Base-by-base conservation (phyloP, 2,329 filamentous ascomycete species). In the Trichoderma sp. region DNA sequence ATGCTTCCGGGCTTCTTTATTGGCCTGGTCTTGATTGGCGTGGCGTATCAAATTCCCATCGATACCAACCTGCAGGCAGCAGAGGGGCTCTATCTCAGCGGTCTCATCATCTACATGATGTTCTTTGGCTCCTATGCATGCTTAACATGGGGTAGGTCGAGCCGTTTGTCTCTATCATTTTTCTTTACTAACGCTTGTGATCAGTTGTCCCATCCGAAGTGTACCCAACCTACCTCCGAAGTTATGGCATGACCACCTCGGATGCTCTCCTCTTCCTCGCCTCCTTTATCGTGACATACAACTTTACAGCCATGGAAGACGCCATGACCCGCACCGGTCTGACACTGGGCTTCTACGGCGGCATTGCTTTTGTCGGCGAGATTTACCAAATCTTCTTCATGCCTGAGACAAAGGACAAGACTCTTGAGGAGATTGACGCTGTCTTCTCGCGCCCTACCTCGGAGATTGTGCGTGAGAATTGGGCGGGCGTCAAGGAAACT, bases 331-430 rank as follows among this genome's bases (percentile, higher is more conserved):
- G 82, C 39, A 92, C 90, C 1, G 91, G 91, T 11, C 83, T 93
- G 0, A 84, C 88, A 0, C 85, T 93, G 0, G 91, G 91, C 3
- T 93, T 93, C 81, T 93, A 92, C 79, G 91, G 91, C 5, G 91
- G 91, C 18, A 93, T 93, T 69, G 91, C 91, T 0, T 85, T 91
- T 0, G 11, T 93, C 0, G 91, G 90, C 14, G 92, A 90, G 87
- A 83, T 92, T 75, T 93, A 93, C 80, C 91, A 93, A 81, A 83
- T 93, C 61, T 78, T 93, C 64, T 93, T 93, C 81, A 93, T 93
- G 91, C 91, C 90, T 0, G 90, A 93, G 83, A 93, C 91, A 3
- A 92, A 92, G 84, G 88, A 90, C 79, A 87, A 86, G 80, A 85
- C 82, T 3, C 86, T 93, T 0, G 91, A 93, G 80, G 91, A 93